Evolutionary conservation across 345 rosid species (phyloP), one percentile per base, ranked within the genome.

Genomic region (Hypericum perforatum): DNA sequence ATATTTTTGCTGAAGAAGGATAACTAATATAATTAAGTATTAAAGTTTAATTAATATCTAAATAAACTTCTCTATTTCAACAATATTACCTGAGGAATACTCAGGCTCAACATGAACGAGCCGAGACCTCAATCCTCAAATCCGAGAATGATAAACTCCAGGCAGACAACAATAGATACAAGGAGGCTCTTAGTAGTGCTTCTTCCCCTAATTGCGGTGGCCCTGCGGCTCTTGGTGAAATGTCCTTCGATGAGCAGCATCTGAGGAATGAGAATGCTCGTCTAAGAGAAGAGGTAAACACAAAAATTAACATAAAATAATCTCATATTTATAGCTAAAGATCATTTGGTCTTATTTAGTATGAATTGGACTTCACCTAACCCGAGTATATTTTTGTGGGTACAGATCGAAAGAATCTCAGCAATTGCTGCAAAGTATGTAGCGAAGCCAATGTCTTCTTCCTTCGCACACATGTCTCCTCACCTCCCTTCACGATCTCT

Each of bases 211-310:
- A 69, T 65, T 91, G 98, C 49, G 98, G 98, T 0, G 86, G 95
- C 11, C 89, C 87, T 0, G 88, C 92, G 0, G 79, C 92, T 43
- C 74, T 81, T 3, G 98, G 98, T 6, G 98, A 91, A 60, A 82
- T 91, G 95, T 87, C 98, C 5, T 91, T 87, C 49, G 98, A 91
- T n/a, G 98, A 91, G 64, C 98, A 91, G 37, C 96, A 91, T 58
- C 43, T 85, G 72, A 82, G 98, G 69, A 85, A 87, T 0, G 98
- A 91, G 62, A 91, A 87, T 49, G 84, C 72, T 16, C 92, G 98
- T 49, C 53, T 91, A 52, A 74, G 80, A 47, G 98, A 91, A 67
- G 98, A 91, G 95, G 98, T 86, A 8, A 29, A 3, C 2, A 14
- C 15, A 43, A 16, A 11, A 11, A 0, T n/a, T 16, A 16, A 32